Evolutionary conservation across 192 early-diverging fungal genomes (phyloP), one percentile per base, ranked within the genome.

Genomic region (Coemansia sp.): DNA sequence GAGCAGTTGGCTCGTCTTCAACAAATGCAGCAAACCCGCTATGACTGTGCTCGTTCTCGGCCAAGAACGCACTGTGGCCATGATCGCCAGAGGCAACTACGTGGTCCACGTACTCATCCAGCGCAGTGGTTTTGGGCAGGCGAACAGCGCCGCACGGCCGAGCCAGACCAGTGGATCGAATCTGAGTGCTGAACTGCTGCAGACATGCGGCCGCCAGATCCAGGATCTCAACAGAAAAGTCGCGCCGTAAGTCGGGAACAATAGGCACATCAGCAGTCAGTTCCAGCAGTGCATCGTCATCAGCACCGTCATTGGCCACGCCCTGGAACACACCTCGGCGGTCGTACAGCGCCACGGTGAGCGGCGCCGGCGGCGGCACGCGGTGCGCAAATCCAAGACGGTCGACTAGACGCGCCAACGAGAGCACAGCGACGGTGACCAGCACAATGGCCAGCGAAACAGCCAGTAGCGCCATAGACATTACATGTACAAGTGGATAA

Each of bases 161-260:
- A 21, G 69, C 66, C 37, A 70, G 65, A 0, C 78, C 78, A 10
- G 62, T 68, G 0, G 69, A 45, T 5, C 69, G 57, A 22, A 80
- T 63, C 62, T 75, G 65, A 54, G 32, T 69, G 72, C 78, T 80
- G 53, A 63, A 74, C 23, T 75, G 78, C 72, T 72, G 67, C 48
- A 80, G 59, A n/a, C 78, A 80, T 2, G 78, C 68, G n/a, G 65
- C 73, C 22, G 78, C 78, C 47, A 80, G 59, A 59, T 80, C 78
- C 22, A 80, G 38, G 8, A 80, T 75, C 62, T 80, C 78, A 0
- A 75, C 72, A 57, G 69, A 45, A 61, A 80, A 80, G 43, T 80
- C 78, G 3, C 72, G 60, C 19, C 78, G 65, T 54, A 74, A 39
- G 32, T 80, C 78, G 1, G 78, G 72, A 21, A 50, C 24, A 39